Evolutionary conservation across 345 rosid genomes (phyloP).

Genomic region (Arabis alpina): DNA sequence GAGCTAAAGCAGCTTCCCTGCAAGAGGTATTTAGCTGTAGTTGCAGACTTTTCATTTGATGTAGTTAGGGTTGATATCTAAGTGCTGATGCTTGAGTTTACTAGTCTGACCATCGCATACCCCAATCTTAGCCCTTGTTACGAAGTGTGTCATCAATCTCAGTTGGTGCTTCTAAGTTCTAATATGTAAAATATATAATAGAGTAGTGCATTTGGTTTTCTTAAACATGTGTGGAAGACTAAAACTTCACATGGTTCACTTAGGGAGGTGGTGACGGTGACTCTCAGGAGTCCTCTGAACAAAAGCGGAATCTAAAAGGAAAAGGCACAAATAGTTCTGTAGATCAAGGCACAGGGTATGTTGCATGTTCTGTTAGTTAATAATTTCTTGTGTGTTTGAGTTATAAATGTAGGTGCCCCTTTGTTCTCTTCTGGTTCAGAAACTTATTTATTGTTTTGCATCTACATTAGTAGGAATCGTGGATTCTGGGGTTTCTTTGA

Average conservation of each 20-base stretch:
- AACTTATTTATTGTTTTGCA: constrained; percentile 11
- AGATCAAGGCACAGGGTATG: constrained; percentile 62
- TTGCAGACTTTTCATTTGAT: background rate
- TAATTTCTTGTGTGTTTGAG: constrained; percentile 13
- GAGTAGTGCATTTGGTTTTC: constrained; percentile 25
- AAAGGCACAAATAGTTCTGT: constrained; percentile 39
- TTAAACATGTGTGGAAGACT: constrained; percentile 23
- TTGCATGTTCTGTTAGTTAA: constrained; percentile 20
- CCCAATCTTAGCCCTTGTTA: constrained; percentile 6
- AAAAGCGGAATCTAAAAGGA: constrained; percentile 52
- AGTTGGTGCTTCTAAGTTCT: constrained; percentile 6
- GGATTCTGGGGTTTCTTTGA: constrained; percentile 67
- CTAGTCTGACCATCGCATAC: constrained; percentile 14
- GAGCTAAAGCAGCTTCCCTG: constrained; percentile 90
- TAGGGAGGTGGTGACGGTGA: constrained; percentile 67
- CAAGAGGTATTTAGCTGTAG: constrained; percentile 61
- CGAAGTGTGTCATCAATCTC: constrained; percentile 9
- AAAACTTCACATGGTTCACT: constrained; percentile 39
- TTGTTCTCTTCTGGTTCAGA: constrained; percentile 32
- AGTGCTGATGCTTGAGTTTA: constrained; percentile 10
- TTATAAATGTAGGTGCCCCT: constrained; percentile 12
- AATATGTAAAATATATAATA: background rate
- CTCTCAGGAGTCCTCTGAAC: constrained; percentile 51
- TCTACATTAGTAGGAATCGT: constrained; percentile 51
- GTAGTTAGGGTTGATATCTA: constrained; percentile 14